Evolutionary conservation across 2,329 filamentous ascomycete genomes (phyloP).

Genomic region (Samsoniella hepiali): DNA sequence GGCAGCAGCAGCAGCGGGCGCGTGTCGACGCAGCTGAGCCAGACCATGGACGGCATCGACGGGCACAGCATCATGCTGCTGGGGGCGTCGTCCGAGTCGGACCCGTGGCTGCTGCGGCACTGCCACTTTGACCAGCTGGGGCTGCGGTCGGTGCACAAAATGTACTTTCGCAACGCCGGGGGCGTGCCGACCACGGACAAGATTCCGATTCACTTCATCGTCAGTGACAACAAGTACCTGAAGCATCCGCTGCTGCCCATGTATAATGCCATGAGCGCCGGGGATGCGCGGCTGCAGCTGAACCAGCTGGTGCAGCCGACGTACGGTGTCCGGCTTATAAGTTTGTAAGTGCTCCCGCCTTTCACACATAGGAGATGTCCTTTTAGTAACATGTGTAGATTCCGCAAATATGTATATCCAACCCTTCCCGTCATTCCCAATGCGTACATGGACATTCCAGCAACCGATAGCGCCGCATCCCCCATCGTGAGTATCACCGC

Average conservation of each 20-base stretch:
- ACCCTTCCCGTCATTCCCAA: conserved; percentile 18
- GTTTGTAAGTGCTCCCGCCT: conserved; percentile 11
- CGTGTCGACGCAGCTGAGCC: conserved; percentile 21
- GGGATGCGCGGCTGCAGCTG: conserved; percentile 10
- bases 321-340: conserved; percentile 17
- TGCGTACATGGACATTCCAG: conserved; percentile 12
- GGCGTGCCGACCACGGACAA: conserved; percentile 33
- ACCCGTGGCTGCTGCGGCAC: conserved; percentile 35
- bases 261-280: not conserved
- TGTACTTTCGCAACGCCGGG: conserved; percentile 37
- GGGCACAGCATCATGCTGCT: conserved; percentile 30
- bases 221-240: conserved; percentile 19
- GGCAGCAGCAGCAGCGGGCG: not conserved
- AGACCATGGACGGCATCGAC: conserved; percentile 30
- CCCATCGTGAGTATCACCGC: not conserved
- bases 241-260: not conserved
- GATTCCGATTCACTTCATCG: conserved; percentile 32
- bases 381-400: conserved; percentile 6
- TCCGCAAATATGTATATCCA: conserved; percentile 20
- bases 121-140: conserved; percentile 36
- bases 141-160: conserved; percentile 33
- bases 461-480: not conserved
- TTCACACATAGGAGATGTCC: not conserved
- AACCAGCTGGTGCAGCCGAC: conserved; percentile 12
- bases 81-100: conserved; percentile 33